Conservation (phyloP, 225 moss, liverwort and hornwort species). For the Marchantia paleacea region DNA sequence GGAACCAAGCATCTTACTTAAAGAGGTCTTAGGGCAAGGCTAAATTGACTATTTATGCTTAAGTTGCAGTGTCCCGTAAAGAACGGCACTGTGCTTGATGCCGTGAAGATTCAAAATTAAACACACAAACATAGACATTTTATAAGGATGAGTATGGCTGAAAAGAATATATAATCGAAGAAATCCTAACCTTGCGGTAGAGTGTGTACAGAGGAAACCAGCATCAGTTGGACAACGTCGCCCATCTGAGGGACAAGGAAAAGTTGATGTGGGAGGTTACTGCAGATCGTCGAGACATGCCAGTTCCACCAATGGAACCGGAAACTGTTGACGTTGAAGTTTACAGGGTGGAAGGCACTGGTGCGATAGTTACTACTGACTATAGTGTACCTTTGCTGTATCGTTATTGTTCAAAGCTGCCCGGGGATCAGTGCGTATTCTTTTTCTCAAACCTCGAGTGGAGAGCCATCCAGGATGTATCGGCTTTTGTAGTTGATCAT, state of each 20-base stretch:
- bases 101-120: not conserved
- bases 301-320: conserved; percentile 42
- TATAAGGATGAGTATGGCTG: not conserved
- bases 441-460: not conserved
- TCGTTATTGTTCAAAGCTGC: conserved; percentile 69
- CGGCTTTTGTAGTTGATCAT: not conserved
- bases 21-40: no score
- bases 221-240: conserved; percentile 46
- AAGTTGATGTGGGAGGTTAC: conserved; percentile 64
- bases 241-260: conserved; percentile 57
- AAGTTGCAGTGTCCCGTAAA: not conserved
- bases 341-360: conserved; percentile 73
- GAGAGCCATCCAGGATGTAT: not conserved
- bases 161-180: not conserved
- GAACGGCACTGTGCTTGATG: not conserved
- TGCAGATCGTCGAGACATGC: conserved; percentile 45
- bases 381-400: conserved; percentile 78
- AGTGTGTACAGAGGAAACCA: conserved; percentile 53
- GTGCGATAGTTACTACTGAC: conserved; percentile 82
- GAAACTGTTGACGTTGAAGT: conserved; percentile 48
- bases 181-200: not conserved
- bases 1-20: no score
- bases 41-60: not conserved
- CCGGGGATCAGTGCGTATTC: conserved; percentile 63
- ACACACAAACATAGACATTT: not conserved